phyloP scores from a whole-genome alignment of 495 filamentous ascomycete genomes.

The Podospora tetraspora region DNA sequence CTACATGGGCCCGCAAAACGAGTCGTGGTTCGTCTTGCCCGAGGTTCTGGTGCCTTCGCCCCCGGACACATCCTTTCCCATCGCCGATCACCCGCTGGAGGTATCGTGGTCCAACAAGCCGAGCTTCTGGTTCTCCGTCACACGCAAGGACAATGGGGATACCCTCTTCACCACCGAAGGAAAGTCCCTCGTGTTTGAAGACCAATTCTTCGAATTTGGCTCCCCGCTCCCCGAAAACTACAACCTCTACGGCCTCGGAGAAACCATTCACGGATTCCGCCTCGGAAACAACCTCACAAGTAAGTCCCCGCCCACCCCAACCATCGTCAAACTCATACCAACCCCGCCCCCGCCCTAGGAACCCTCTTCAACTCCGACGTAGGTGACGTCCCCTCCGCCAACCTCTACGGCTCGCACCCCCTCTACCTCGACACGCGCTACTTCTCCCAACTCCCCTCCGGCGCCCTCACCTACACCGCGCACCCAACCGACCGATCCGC shows the following conservation, averaged over 20 bases:
- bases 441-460: conserved; percentile 49
- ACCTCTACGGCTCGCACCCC: conserved; percentile 78
- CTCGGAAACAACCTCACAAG: conserved; percentile 70
- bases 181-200: conserved; percentile 65
- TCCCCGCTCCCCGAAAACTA: conserved; percentile 67
- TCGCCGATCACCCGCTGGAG: conserved; percentile 41
- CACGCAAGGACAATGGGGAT: conserved; percentile 56
- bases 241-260: conserved; percentile 78
- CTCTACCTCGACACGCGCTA: conserved; percentile 81
- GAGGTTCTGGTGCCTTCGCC: conserved; percentile 59
- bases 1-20: conserved; percentile 57
- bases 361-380: conserved; percentile 70
- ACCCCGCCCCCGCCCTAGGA: conserved; percentile 23
- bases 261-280: conserved; percentile 68
- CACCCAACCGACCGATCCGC: conserved; percentile 49
- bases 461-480: conserved; percentile 48
- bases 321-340: neutral
- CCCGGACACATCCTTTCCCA: conserved; percentile 30
- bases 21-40: conserved; percentile 62
- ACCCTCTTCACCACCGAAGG: conserved; percentile 71
- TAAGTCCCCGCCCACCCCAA: conserved; percentile 25
- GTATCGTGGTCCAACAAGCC: conserved; percentile 59
- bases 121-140: conserved; percentile 71
- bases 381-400: conserved; percentile 58
- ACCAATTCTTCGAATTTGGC: conserved; percentile 73